phyloP scores from a whole-genome alignment of 176 grass and related monocot genomes.

The Cenchrus fungigraminus region DNA sequence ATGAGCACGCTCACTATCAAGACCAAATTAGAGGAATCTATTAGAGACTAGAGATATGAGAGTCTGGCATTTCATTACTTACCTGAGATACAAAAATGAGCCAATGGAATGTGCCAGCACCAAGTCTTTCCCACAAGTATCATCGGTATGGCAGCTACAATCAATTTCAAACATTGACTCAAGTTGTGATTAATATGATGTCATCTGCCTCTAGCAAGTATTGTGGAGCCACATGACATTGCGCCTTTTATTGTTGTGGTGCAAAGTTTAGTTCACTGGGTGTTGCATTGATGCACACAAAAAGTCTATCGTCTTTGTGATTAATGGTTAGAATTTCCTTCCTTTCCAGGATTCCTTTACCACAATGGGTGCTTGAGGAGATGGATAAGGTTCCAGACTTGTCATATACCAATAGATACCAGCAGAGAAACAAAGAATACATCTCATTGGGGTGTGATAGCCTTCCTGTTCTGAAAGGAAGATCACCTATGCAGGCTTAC shows the following conservation, averaged over 20 bases:
- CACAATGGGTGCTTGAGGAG: slow-evolving; percentile 74
- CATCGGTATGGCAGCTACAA: not conserved
- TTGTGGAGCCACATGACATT: too few relatives aligned
- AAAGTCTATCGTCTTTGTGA: slow-evolving; percentile 28
- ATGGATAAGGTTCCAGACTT: slow-evolving; percentile 74
- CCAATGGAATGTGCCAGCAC: not conserved
- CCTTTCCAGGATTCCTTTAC: slow-evolving; percentile 66
- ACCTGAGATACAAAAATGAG: not conserved
- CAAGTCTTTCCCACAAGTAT: not conserved
- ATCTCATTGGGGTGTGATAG: slow-evolving; percentile 78
- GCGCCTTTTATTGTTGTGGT: not conserved
- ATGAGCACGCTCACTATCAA: not conserved
- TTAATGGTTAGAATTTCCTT: slow-evolving; percentile 12
- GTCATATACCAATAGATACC: slow-evolving; percentile 69
- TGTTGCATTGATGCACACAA: slow-evolving; percentile 11
- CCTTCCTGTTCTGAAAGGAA: slow-evolving; percentile 69
- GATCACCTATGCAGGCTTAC: slow-evolving; percentile 80
- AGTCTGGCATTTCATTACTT: not conserved
- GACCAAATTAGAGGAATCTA: not conserved
- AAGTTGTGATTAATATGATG: not conserved
- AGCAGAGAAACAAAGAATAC: slow-evolving; percentile 75
- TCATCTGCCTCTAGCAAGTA: too few relatives aligned
- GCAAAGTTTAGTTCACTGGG: not conserved
- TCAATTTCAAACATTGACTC: slow-evolving; percentile 11
- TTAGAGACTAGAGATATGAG: too few relatives aligned